Evolutionary conservation across 23 red algal genomes (phyloP).

Genomic region (Gracilariopsis chorda): DNA sequence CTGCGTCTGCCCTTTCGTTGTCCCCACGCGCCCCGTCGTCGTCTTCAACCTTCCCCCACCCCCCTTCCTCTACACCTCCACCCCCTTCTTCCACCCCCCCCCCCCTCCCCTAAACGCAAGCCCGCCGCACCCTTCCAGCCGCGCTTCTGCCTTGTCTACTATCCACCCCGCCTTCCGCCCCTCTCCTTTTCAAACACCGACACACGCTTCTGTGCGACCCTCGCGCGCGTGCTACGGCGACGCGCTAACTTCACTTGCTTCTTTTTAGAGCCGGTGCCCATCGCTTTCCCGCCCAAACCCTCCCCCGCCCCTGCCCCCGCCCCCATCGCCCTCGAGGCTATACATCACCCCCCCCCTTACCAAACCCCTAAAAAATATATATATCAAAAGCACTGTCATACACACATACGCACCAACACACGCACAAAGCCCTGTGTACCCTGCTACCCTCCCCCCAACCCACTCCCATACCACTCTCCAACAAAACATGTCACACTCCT

Average conservation of each 20-base stretch:
- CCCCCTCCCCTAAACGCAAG: neutral
- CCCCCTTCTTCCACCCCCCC: neutral
- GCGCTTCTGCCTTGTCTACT: neutral
- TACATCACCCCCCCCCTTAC: neutral
- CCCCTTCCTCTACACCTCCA: neutral
- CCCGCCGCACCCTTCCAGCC: neutral
- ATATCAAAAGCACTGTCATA: no score
- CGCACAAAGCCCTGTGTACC: no score
- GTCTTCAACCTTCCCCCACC: neutral
- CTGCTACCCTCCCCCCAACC: neutral
- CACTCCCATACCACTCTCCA: neutral
- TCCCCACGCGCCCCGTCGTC: no score
- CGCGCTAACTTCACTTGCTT: no score
- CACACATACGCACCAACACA: no score
- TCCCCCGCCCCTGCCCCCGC: neutral
- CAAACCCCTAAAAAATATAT: no score
- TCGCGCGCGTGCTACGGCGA: no score
- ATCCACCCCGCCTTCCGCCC: neutral
- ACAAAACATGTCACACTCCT: neutral
- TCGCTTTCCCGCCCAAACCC: neutral
- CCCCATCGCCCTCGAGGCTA: neutral
- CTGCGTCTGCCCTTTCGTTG: no score
- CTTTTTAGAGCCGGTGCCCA: neutral
- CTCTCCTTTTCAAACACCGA: neutral
- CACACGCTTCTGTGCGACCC: no score